Evolutionary conservation across 495 filamentous ascomycete genomes (phyloP).

Genomic region (Achaetomiella virescens): DNA sequence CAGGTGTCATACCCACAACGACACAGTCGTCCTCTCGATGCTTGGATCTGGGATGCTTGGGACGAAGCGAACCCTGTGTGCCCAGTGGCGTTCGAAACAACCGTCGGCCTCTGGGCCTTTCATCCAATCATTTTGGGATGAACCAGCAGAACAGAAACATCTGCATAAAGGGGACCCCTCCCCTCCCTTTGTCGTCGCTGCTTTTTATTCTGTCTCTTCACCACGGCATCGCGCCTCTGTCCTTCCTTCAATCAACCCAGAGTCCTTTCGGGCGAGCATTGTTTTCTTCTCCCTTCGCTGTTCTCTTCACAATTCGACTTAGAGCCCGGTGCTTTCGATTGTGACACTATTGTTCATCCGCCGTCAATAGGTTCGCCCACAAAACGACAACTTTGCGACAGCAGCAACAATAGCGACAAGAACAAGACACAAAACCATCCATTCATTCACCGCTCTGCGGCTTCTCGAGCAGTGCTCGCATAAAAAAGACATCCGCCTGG

Average conservation of each 20-base stretch:
- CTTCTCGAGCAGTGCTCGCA: slow-evolving; percentile 20
- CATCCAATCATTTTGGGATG: slow-evolving; percentile 23
- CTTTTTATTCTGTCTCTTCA: slow-evolving; percentile 13
- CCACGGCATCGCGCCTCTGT: slow-evolving; percentile 20
- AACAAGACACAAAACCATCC: slow-evolving; percentile 2
- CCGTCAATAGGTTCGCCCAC: background rate
- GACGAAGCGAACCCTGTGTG: slow-evolving; percentile 11
- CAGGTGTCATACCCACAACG: slow-evolving; percentile 3
- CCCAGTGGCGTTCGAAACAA: slow-evolving; percentile 26
- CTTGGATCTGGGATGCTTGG: slow-evolving; percentile 9
- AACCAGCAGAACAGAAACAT: slow-evolving; percentile 24
- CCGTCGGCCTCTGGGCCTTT: background rate
- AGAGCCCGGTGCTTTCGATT: slow-evolving; percentile 22
- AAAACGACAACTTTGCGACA: background rate
- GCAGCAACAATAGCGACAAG: slow-evolving; percentile 14
- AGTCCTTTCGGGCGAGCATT: slow-evolving; percentile 11
- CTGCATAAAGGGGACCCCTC: slow-evolving; percentile 24
- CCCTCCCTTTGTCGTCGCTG: slow-evolving; percentile 4
- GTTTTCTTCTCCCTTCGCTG: slow-evolving; percentile 14
- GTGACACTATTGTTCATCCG: slow-evolving; percentile 12
- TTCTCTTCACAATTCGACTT: slow-evolving; percentile 11
- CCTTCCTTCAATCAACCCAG: slow-evolving; percentile 20
- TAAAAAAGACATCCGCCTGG: slow-evolving; percentile 7
- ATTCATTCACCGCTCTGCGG: slow-evolving; percentile 15
- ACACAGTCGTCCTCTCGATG: background rate